Evolutionary conservation across 805 yeast species (phyloP), one percentile per base, ranked within the genome.

Genomic region (Nakazawaea molendinolei): DNA sequence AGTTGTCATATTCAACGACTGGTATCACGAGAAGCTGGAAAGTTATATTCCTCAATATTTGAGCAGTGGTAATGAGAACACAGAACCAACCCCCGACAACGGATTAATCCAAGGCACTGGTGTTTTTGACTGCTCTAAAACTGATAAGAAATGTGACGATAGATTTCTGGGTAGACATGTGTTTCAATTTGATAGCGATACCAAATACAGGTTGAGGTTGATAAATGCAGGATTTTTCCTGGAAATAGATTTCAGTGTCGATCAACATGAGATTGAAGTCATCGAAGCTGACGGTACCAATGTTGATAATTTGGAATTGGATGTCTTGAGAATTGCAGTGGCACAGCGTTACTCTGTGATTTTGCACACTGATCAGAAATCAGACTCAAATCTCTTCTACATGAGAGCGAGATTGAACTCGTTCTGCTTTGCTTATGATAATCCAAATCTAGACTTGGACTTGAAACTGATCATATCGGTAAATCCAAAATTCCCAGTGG

Each of bases 261-360:
- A 72, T 47, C 70, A 63, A 44, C 81, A 74, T 50, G 58, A 56
- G 15, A 55, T 77, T 46, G 65, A 71, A 2, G 63, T 76, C 4
- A 69, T 77, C 23, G 85, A 76, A 49, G 63, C 71, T 23, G 84
- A 77, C 48, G 83, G 84, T 20, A 64, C 74, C 9, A 54, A 65
- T 33, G 72, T 76, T 3, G 67, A 71, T 38, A 76, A 76, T 6
- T 20, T 34, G 9, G 36, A 39, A 20, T 29, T 40, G 14, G 49
- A 48, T 30, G 38, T 27, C 19, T 26, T 49, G 3, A 38, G 41
- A 31, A 32, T 49, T 3, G 36, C 49, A 8, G 49, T 46, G 15
- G 48, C 45, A 13, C 52, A 49, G 29, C 33, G 53, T 12, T 48
- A 48, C 25, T 47, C 52, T 4, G 42, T 47, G 12, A 44, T 49